Base-by-base conservation (phyloP, 352 stramenopile genomes). In the Lagenidium giganteum region DNA sequence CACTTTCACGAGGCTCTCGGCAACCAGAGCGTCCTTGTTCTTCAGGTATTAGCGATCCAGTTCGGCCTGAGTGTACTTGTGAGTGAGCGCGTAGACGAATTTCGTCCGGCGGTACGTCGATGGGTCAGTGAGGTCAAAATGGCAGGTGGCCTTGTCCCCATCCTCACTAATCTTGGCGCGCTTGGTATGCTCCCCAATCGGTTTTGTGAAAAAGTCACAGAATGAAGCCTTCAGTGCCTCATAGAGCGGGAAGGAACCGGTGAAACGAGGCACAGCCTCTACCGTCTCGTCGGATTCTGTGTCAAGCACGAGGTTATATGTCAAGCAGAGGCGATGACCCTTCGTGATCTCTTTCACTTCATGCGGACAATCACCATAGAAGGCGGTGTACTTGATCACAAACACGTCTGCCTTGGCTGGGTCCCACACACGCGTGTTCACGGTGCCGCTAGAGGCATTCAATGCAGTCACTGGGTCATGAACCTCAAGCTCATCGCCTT, bases 361-460 rank as follows among this genome's bases (percentile, higher is more conserved):
- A 21, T 50, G 51, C 11, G 14, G 38, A 23, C 51, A 61, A 23
- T 61, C 44, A 4, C 26, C 33, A 17, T 54, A 61, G 32, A 61
- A 61, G 0, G 51, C 51, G 9, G 38, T 40, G 14, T 42, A 61
- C 38, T 54, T 61, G 14, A 61, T 12, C 12, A 11, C 31, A 17
- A 51, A 54, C 17, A 29, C 23, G 24, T 45, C 30, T 17, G 30
- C 33, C 8, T 11, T 25, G 1, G 16, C 34, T 14, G 51, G 22
- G 28, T 54, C 33, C 23, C 47, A 61, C 17, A 34, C 32, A 11
- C 34, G 33, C 12, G 29, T 4, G 9, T 13, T 16, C n/a, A n/a
- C 8, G 4, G 22, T 5, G 16, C 11, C 3, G n/a, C n/a, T n/a
- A n/a, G n/a, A n/a, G n/a, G n/a, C n/a, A n/a, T n/a, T n/a, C n/a